phyloP scores from a whole-genome alignment of 176 grass and related monocot genomes.

The Bromus sterilis region DNA sequence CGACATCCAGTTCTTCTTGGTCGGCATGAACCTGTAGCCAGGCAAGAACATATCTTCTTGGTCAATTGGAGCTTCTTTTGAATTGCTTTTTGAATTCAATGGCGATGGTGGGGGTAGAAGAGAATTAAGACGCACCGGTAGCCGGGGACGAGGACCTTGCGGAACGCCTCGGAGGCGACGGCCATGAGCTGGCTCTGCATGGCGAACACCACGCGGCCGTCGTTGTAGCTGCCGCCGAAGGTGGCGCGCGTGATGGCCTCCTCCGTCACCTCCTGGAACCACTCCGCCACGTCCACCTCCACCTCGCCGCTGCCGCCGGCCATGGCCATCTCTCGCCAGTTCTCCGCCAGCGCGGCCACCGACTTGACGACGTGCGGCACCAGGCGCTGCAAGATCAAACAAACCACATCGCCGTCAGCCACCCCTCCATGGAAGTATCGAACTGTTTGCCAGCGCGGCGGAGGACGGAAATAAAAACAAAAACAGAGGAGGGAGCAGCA shows the following conservation, averaged over 20 bases:
- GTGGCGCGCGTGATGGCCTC: constrained; percentile 63
- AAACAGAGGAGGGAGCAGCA: neutral
- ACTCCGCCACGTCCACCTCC: constrained; percentile 80
- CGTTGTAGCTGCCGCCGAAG: constrained; percentile 71
- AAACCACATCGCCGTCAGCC: neutral
- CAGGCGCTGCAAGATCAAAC: constrained; percentile 37
- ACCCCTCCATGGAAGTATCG: neutral
- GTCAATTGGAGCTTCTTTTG: neutral
- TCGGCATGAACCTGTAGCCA: constrained; percentile 74
- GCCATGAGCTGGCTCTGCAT: constrained; percentile 76
- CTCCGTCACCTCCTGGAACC: constrained; percentile 74
- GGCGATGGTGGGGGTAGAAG: neutral
- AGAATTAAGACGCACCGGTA: constrained; percentile 55
- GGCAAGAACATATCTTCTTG: neutral
- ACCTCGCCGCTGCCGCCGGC: constrained; percentile 36
- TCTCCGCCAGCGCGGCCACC: constrained; percentile 46
- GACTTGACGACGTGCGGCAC: constrained; percentile 61
- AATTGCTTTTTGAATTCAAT: neutral
- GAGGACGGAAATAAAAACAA: neutral
- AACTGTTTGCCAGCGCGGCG: neutral
- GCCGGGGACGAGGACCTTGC: constrained; percentile 85
- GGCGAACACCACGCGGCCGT: constrained; percentile 59
- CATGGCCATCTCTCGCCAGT: constrained; percentile 48
- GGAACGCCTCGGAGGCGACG: constrained; percentile 70
- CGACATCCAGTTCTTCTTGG: constrained; percentile 61